These are phyloP conservation scores for Nevesoporus exiguus DNA, from an alignment of 768 basidiomycete genomes.

Conservation along the genomic window DNA sequence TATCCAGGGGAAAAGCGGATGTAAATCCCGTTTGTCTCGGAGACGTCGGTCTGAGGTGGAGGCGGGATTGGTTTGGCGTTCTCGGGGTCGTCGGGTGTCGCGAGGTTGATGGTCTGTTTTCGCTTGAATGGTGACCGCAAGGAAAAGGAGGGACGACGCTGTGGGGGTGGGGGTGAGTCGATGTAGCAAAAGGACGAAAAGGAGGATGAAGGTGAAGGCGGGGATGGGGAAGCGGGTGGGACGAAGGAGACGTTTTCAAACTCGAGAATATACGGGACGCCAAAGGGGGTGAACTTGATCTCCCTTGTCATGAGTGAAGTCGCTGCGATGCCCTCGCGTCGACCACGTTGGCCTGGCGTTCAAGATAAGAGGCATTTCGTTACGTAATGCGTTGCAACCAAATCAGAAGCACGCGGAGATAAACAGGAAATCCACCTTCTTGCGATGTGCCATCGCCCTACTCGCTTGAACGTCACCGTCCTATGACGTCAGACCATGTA, in stretches of 20 bases:
- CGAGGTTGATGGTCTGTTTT: slow-evolving; percentile 8
- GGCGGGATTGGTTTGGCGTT: slow-evolving; percentile 20
- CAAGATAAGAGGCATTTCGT: slow-evolving; percentile 1
- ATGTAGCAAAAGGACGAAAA: slow-evolving; percentile 30
- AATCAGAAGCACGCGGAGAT: too few species aligned
- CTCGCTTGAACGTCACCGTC: neutral
- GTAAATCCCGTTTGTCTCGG: slow-evolving; percentile 21
- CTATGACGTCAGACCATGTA: slow-evolving; percentile 27
- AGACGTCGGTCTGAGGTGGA: slow-evolving; percentile 3
- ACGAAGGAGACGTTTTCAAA: slow-evolving; percentile 28
- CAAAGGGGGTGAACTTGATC: slow-evolving; percentile 30
- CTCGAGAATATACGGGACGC: slow-evolving; percentile 29
- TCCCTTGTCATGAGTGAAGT: slow-evolving; percentile 17
- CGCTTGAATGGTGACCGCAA: slow-evolving; percentile 23
- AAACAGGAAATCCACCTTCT: too few species aligned
- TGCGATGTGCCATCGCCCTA: too few species aligned
- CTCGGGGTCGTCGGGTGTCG: neutral
- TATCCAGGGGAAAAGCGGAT: slow-evolving; percentile 20
- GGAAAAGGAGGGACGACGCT: slow-evolving; percentile 16
- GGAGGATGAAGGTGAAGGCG: slow-evolving; percentile 10
- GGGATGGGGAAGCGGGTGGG: neutral
- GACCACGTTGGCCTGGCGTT: slow-evolving; percentile 1
- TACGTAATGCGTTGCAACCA: slow-evolving; percentile 1
- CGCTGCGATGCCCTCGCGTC: slow-evolving; percentile 1
- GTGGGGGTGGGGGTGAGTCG: slow-evolving; percentile 16